Percentiles rank a stretch among this genome's conserved stretches.
phyloP scores from a whole-genome alignment of 257 asterid species.

The Plectranthus barbatus region DNA sequence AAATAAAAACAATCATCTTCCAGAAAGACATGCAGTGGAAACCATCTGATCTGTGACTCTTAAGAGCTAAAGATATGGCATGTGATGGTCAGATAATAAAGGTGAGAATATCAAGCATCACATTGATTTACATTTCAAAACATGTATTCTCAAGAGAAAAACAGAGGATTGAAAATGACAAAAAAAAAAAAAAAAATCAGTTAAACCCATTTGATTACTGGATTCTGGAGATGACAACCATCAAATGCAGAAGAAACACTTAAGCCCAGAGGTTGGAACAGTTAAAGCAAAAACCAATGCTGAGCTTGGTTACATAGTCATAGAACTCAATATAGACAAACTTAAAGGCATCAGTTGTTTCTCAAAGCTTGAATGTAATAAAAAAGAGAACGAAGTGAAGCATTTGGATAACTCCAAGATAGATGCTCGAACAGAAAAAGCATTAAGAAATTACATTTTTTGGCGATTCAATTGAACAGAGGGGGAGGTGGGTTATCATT shows the following conservation, averaged over 20 bases:
- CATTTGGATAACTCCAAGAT: not conserved
- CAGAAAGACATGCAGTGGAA: not conserved
- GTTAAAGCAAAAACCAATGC: not conserved
- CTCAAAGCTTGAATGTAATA: not conserved
- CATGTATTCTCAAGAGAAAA: not conserved
- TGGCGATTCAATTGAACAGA: conserved; percentile 84
- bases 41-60: not conserved
- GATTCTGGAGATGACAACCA: not conserved
- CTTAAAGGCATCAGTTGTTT: not conserved
- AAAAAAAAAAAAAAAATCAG: not conserved
- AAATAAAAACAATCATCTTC: not conserved
- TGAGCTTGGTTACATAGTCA: not conserved
- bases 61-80: not conserved
- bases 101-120: not conserved
- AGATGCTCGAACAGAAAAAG: not conserved
- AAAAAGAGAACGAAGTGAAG: not conserved
- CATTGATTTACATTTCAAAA: not conserved
- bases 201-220: not conserved
- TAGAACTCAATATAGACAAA: not conserved
- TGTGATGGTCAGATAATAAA: not conserved
- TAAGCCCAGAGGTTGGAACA: not conserved
- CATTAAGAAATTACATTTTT: conserved; percentile 43
- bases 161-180: not conserved
- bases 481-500: conserved; percentile 96
- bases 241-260: not conserved